Percentiles rank a stretch among this genome's conserved stretches.
phyloP scores from a whole-genome alignment of 1,139 yeast species.

The Williopsis jadinii region DNA sequence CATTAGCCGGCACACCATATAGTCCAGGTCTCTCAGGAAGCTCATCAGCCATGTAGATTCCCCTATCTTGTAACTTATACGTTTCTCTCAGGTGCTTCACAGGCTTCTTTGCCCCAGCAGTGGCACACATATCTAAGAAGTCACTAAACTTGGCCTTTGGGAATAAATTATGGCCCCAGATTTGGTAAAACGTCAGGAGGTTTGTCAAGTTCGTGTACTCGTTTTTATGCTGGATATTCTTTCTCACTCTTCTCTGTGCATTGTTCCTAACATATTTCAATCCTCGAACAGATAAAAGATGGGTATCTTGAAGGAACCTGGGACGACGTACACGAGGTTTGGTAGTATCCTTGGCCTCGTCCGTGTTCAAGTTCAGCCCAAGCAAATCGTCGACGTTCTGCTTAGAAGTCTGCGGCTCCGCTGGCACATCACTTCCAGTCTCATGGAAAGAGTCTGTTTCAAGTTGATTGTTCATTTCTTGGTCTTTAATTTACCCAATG shows the following conservation, averaged over 20 bases:
- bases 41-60: too few species aligned
- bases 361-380: conserved; percentile 13
- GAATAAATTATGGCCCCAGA: conserved; percentile 79
- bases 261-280: conserved; percentile 39
- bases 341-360: not conserved
- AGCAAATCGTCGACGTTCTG: conserved; percentile 12
- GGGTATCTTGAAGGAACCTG: conserved; percentile 41
- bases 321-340: conserved; percentile 6
- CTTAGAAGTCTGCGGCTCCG: too few species aligned
- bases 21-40: too few species aligned
- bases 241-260: conserved; percentile 31
- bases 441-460: too few species aligned
- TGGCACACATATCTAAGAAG: conserved; percentile 28
- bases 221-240: conserved; percentile 29
- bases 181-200: conserved; percentile 61
- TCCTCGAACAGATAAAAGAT: conserved; percentile 42
- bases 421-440: too few species aligned
- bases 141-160: conserved; percentile 76
- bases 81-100: conserved; percentile 1
- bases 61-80: not conserved
- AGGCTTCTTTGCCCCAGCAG: conserved; percentile 7
- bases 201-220: conserved; percentile 36
- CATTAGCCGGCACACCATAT: too few species aligned
- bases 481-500: too few species aligned
- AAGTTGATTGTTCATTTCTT: too few species aligned